These are phyloP conservation scores for Endotrypanum monterogeii DNA, from an alignment of 208 protist genomes.

Conservation along the genomic window DNA sequence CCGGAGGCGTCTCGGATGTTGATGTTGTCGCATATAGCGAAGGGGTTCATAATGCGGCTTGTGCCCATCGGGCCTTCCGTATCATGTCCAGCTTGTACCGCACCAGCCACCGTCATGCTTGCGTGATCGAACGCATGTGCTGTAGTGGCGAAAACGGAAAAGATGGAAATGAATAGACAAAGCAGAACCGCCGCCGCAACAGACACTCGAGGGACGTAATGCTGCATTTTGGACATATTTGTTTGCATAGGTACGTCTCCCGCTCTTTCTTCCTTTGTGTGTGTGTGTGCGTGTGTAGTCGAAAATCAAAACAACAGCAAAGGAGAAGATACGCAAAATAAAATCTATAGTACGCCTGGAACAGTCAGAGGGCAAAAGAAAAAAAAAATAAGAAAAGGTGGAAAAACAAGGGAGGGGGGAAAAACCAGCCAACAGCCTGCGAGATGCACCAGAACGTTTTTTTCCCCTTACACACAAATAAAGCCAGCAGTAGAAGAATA, in stretches of 20 bases:
- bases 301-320: too few species aligned
- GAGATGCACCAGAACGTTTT: too few species aligned
- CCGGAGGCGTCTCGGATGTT: conserved; percentile 25
- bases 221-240: background rate
- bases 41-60: conserved; percentile 38
- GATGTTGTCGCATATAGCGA: conserved; percentile 40
- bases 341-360: conserved; percentile 5
- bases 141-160: background rate
- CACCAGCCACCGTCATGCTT: conserved; percentile 43
- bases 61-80: conserved; percentile 33
- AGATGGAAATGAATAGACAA: background rate
- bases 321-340: too few species aligned
- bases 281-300: background rate
- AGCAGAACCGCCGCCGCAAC: background rate
- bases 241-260: background rate
- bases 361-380: conserved; percentile 7
- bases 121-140: conserved; percentile 7
- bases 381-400: conserved; percentile 13
- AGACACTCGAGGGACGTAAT: background rate
- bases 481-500: too few species aligned
- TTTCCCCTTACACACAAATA: too few species aligned
- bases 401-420: too few species aligned
- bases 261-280: background rate
- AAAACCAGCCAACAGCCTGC: too few species aligned
- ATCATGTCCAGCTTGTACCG: background rate